These are phyloP conservation scores for Cymodocea nodosa DNA, from an alignment of 116 monocot genomes.

Conservation along the genomic window DNA sequence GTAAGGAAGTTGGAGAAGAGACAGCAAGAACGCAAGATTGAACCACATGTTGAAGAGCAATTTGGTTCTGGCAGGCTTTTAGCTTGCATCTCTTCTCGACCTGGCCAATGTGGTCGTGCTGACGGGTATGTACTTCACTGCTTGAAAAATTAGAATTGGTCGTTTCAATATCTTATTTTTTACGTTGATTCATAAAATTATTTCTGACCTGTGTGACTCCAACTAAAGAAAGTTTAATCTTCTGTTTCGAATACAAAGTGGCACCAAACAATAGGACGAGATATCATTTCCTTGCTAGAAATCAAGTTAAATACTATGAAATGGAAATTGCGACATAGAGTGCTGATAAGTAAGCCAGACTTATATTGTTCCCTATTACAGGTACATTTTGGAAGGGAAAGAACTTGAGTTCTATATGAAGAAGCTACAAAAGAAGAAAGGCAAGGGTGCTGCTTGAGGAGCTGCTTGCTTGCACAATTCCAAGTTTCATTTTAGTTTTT, in stretches of 20 bases:
- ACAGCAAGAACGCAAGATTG: conserved; percentile 20
- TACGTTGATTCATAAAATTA: too few relatives aligned
- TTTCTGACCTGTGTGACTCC: too few relatives aligned
- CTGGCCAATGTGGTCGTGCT: conserved; percentile 29
- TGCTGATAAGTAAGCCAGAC: background rate
- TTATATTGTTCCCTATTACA: background rate
- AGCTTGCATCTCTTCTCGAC: conserved; percentile 20
- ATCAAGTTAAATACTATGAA: too few relatives aligned
- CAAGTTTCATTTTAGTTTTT: too few relatives aligned
- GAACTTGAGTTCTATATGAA: conserved; percentile 25
- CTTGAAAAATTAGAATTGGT: background rate
- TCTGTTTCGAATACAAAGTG: too few relatives aligned
- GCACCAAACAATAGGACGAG: too few relatives aligned
- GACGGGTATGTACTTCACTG: conserved; percentile 14
- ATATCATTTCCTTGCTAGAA: too few relatives aligned
- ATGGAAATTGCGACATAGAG: too few relatives aligned
- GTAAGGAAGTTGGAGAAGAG: conserved; percentile 33
- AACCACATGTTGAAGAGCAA: conserved; percentile 28
- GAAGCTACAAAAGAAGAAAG: conserved; percentile 27
- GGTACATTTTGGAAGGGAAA: conserved; percentile 20
- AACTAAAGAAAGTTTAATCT: too few relatives aligned
- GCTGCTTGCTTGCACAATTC: too few relatives aligned
- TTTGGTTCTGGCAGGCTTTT: conserved; percentile 24
- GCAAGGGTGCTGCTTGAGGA: conserved; percentile 14
- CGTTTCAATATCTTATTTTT: background rate